Evolutionary conservation across 352 stramenopile species (phyloP), one percentile per base, ranked within the genome.

Genomic region (Globisporangium radiosum): DNA sequence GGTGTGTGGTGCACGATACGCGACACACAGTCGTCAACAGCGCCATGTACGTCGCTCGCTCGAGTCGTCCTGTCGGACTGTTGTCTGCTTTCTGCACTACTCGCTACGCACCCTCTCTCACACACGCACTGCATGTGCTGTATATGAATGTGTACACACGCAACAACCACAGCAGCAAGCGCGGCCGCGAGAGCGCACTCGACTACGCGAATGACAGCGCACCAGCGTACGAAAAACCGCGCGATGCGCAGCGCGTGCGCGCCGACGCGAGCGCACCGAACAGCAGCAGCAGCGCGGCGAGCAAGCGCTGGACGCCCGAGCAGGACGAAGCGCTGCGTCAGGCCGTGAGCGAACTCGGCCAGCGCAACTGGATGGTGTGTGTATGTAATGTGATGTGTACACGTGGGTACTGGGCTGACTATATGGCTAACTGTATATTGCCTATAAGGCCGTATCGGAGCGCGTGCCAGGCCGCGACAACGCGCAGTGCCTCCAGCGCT

Each of bases 341-440:
- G 19, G 88, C 84, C 7, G 85, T 96, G 13, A 76, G 77, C 3
- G 79, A 90, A 60, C 79, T 90, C 25, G 87, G 85, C 6, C 76
- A 90, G 50, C 72, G 80, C n/a, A 95, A 96, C 69, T 96, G 88
- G 88, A 95, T 94, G 78, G 85, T 93, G 40, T 36, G 3, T 9
- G 17, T 43, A 25, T 25, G 19, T 25, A 25, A 25, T 25, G 19
- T 25, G 19, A 25, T 25, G 19, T 7, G 0, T 36, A 3, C 38
- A 8, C 10, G 3, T 38, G 8, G 17, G n/a, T 25, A 25, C 19
- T 25, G 19, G 17, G 3, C n/a, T 17, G 5, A 36, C 7, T n/a
- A 25, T 25, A 25, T 25, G 19, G 19, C 19, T 25, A 2, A 25
- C 19, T 25, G 19, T 25, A 25, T 25, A 25, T 25, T 25, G 19